Evolutionary conservation across 148 eudicot species (phyloP).

Genomic region (Euryodendron excelsum): DNA sequence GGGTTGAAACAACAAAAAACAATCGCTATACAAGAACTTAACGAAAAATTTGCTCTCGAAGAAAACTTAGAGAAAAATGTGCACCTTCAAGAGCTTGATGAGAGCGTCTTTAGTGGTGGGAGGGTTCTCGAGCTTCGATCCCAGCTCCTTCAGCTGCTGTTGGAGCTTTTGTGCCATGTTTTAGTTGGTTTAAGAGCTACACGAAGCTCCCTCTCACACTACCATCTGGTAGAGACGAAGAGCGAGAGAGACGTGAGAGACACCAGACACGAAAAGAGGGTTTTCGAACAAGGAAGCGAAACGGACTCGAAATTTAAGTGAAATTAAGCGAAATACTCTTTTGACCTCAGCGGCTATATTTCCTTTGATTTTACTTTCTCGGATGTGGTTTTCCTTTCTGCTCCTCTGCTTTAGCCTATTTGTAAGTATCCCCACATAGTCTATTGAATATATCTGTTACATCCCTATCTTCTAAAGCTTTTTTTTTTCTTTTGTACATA

Average conservation of each 20-base stretch:
- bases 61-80: neutral
- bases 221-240: neutral
- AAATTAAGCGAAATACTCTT: neutral
- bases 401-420: no score
- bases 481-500: no score
- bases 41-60: neutral
- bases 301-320: neutral
- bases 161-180: conserved; percentile 35
- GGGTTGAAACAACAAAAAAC: neutral
- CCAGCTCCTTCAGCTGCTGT: conserved; percentile 67
- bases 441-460: no score
- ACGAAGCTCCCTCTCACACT: neutral
- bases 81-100: conserved; percentile 74
- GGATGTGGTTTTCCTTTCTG: no score
- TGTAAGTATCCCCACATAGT: no score
- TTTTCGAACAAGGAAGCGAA: conserved; percentile 6
- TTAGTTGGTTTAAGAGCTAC: neutral
- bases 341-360: neutral
- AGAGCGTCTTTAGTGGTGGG: conserved; percentile 75
- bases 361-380: no score
- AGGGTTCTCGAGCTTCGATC: conserved; percentile 72
- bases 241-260: no score
- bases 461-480: no score
- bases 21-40: neutral
- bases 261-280: neutral